Percentiles rank a stretch among this genome's conserved stretches.
phyloP scores from a whole-genome alignment of 2,329 filamentous ascomycete genomes.

The Aspergillus novoparasiticus region DNA sequence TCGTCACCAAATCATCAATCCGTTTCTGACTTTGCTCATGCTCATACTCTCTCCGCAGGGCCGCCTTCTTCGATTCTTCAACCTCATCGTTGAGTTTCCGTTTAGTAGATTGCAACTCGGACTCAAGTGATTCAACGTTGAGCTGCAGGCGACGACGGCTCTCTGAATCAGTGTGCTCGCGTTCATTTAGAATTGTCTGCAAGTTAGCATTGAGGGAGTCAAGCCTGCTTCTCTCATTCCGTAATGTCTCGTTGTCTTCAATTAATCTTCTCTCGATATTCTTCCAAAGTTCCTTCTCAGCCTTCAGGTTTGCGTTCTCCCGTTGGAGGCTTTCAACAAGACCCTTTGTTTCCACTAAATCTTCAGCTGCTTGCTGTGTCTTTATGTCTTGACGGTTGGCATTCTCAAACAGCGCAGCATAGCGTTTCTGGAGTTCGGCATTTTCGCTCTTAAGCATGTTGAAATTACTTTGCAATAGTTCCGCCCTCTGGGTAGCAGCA shows the following conservation, averaged over 20 bases:
- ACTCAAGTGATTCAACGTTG: slow-evolving; percentile 76
- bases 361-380: slow-evolving; percentile 89
- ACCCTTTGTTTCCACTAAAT: slow-evolving; percentile 82
- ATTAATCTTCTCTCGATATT: slow-evolving; percentile 85
- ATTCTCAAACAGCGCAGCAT: slow-evolving; percentile 73
- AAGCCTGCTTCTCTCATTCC: slow-evolving; percentile 81
- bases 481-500: slow-evolving; percentile 79
- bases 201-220: slow-evolving; percentile 81
- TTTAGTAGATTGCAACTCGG: slow-evolving; percentile 76
- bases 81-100: slow-evolving; percentile 80
- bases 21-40: slow-evolving; percentile 84
- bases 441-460: slow-evolving; percentile 83
- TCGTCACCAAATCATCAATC: slow-evolving; percentile 86
- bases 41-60: slow-evolving; percentile 86
- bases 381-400: slow-evolving; percentile 87
- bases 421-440: slow-evolving; percentile 79
- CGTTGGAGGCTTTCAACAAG: slow-evolving; percentile 84
- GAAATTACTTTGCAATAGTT: slow-evolving; percentile 88
- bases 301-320: slow-evolving; percentile 89
- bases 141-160: slow-evolving; percentile 75
- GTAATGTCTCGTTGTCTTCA: slow-evolving; percentile 82
- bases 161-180: slow-evolving; percentile 81
- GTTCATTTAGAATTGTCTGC: slow-evolving; percentile 89
- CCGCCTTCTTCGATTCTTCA: slow-evolving; percentile 80
- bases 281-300: slow-evolving; percentile 93